Evolutionary conservation across 2,329 filamentous ascomycete species (phyloP).

Genomic region (Huntiella moniliformis): DNA sequence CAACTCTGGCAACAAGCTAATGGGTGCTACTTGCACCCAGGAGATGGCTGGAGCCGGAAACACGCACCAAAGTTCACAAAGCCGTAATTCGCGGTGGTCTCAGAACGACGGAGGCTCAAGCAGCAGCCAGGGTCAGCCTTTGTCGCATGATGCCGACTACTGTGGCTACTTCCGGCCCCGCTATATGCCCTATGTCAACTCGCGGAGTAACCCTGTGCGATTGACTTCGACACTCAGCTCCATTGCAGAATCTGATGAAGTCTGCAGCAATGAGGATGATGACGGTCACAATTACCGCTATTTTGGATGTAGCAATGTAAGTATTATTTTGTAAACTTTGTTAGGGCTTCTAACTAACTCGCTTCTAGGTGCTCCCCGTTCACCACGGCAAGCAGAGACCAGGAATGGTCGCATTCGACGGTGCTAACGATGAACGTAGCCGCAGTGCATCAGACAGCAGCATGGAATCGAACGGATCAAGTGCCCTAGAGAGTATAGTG

Average conservation of each 20-base stretch:
- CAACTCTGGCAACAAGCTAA: no score
- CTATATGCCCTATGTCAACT: constrained; percentile 10
- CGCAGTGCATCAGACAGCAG: no score
- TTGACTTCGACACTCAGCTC: constrained; percentile 8
- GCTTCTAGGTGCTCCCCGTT: no score
- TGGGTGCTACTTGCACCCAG: no score
- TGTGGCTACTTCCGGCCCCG: constrained; percentile 6
- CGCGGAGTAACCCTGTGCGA: constrained; percentile 9
- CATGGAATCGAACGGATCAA: no score
- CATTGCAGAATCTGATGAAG: constrained; percentile 10
- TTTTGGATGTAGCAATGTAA: neutral
- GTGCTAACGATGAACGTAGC: neutral
- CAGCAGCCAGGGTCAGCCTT: neutral
- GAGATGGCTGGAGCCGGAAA: no score
- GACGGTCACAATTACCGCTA: neutral
- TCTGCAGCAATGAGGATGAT: neutral
- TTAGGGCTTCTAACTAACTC: no score
- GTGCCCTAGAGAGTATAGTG: no score
- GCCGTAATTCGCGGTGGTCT: neutral
- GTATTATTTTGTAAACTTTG: neutral
- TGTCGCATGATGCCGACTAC: neutral
- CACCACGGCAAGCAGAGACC: no score
- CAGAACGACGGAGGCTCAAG: neutral
- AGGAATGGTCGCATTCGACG: neutral
- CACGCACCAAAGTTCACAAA: no score